These are phyloP conservation scores for Cladochytrium replicatum DNA, from an alignment of 192 early-diverging fungal genomes.

Conservation along the genomic window DNA sequence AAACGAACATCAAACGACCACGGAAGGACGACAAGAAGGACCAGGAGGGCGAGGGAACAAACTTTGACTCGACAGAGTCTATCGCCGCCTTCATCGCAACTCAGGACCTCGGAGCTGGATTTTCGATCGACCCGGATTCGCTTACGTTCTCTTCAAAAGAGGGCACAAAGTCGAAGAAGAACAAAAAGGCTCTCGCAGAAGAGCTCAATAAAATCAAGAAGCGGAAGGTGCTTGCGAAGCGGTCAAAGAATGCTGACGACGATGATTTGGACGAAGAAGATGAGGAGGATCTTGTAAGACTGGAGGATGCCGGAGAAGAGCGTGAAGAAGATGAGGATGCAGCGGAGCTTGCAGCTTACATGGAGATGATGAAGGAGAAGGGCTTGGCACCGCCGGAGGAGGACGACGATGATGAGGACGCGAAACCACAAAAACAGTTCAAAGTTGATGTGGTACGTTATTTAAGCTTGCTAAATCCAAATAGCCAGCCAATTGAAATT, in stretches of 20 bases:
- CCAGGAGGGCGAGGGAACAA: too few relatives aligned
- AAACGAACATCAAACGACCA: too few relatives aligned
- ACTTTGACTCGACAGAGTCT: too few relatives aligned
- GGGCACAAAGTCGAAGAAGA: neutral
- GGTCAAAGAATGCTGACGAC: neutral
- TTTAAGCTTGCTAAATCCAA: neutral
- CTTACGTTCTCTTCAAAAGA: constrained; percentile 1
- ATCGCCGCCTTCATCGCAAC: constrained; percentile 20
- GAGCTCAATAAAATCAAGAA: neutral
- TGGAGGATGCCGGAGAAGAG: constrained; percentile 7
- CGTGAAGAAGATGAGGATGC: constrained; percentile 10
- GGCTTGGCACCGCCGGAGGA: constrained; percentile 1
- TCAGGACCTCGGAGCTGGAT: constrained; percentile 26
- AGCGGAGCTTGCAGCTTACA: constrained; percentile 22
- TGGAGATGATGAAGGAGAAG: constrained; percentile 20
- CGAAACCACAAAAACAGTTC: constrained; percentile 6
- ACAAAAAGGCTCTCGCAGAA: constrained; percentile 4
- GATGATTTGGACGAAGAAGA: constrained; percentile 1
- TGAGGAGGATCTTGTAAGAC: neutral
- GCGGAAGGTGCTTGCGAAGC: neutral
- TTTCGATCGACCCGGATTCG: constrained; percentile 15
- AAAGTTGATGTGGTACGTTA: constrained; percentile 16
- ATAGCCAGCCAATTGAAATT: neutral
- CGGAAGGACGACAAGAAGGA: too few relatives aligned
- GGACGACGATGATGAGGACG: constrained; percentile 10